Base-by-base conservation (phyloP, 768 basidiomycete species). In the Collybia mongolica region DNA sequence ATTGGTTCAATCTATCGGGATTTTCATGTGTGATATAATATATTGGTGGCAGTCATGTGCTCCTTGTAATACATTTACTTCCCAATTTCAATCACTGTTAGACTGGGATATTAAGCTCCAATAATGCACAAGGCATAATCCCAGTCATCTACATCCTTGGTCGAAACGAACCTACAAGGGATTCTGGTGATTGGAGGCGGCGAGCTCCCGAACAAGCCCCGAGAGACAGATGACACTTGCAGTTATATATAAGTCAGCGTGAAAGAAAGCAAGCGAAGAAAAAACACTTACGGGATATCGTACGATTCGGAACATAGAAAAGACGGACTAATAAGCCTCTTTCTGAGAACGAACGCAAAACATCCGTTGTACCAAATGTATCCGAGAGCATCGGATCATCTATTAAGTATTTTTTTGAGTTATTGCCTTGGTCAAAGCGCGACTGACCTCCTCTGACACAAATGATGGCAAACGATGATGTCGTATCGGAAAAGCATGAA, bases 41-140 rank as follows among this genome's bases (percentile, higher is more conserved):
- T 32, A 32, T 12, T 32, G 9, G 32, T 32, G 32, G 32, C 11
- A 32, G 32, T 32, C 11, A 32, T 9, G 11, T 32, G 32, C 5
- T 6, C 24, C 14, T 32, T 32, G 32, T 32, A 32, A 32, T 32
- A 32, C 32, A 44, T 20, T 17, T 39, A 46, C 17, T 20, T 59
- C 39, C 41, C 47, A 22, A 54, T n/a, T n/a, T n/a, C n/a, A 54
- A 38, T 45, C 28, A 24, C 42, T n/a, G n/a, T 44, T 19, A 39
- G n/a, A 51, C 51, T 55, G 44, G 46, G 36, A 46, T 48, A 52
- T 63, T 48, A 68, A 45, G 54, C 49, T 53, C 60, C 60, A 45
- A 80, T 52, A 46, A 83, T 70, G 60, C 77, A 79, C 49, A 85
- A 58, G 17, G 76, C 81, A 60, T 73, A 73, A 60, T 84, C 78